phyloP scores from a whole-genome alignment of 2,329 filamentous ascomycete genomes.

The Colletotrichum scovillei region DNA sequence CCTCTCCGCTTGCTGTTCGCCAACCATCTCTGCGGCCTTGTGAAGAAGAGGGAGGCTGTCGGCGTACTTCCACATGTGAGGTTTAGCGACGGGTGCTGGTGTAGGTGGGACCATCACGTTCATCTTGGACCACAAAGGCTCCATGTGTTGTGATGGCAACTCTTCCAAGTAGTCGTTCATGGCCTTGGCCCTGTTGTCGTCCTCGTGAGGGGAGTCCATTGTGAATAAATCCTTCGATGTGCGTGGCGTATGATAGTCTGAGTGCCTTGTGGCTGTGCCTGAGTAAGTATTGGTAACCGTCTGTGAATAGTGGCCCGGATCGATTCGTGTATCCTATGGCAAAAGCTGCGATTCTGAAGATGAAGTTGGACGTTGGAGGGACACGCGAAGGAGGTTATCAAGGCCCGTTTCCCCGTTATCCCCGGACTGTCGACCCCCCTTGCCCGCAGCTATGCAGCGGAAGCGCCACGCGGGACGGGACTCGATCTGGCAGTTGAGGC shows the following conservation, averaged over 20 bases:
- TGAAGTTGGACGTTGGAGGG: background rate
- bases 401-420: slow-evolving; percentile 5
- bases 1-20: slow-evolving; percentile 54
- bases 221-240: background rate
- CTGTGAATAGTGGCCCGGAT: too few species aligned
- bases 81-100: slow-evolving; percentile 55
- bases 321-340: too few species aligned
- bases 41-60: slow-evolving; percentile 48
- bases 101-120: slow-evolving; percentile 55
- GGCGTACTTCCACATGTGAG: slow-evolving; percentile 53
- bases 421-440: slow-evolving; percentile 6
- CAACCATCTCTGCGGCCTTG: slow-evolving; percentile 47
- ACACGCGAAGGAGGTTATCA: slow-evolving; percentile 17
- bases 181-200: slow-evolving; percentile 37
- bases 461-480: slow-evolving; percentile 10
- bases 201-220: slow-evolving; percentile 22
- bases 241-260: background rate
- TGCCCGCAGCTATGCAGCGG: background rate
- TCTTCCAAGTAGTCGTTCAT: slow-evolving; percentile 44
- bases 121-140: slow-evolving; percentile 63
- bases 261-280: background rate
- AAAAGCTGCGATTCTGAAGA: background rate
- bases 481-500: background rate
- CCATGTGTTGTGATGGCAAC: slow-evolving; percentile 45
- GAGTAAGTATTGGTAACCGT: background rate